Percentiles rank a stretch among this genome's conserved stretches.
These are phyloP conservation scores for Colletotrichum simmondsii DNA, from an alignment of 2,329 filamentous ascomycete genomes.

Conservation along the genomic window DNA sequence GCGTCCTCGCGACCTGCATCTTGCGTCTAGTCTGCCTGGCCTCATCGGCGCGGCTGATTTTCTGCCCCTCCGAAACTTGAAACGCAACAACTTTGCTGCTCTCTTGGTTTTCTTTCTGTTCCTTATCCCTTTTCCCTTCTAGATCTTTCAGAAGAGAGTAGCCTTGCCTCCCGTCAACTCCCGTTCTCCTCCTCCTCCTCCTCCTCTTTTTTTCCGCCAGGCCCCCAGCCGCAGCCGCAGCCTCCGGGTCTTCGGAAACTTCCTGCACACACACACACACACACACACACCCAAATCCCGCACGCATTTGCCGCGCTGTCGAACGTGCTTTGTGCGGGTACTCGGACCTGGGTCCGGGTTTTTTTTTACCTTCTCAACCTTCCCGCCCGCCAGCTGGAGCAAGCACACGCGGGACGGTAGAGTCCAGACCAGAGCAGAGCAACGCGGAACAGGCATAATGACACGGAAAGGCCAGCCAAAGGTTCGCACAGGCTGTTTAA, in stretches of 20 bases:
- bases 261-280: neutral
- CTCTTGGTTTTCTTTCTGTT: neutral
- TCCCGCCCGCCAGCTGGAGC: neutral
- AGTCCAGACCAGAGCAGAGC: too few relatives aligned
- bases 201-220: neutral
- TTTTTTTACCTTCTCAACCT: too few relatives aligned
- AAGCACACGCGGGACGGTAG: neutral
- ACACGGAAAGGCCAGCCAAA: constrained; percentile 41
- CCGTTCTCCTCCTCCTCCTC: too few relatives aligned
- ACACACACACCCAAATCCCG: neutral
- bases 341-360: neutral
- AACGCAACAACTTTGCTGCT: neutral
- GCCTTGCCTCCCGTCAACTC: neutral
- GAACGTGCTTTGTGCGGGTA: neutral
- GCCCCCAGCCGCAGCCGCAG: neutral
- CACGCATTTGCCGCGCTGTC: neutral
- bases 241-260: neutral
- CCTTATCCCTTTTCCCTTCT: neutral
- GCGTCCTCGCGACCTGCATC: too few relatives aligned
- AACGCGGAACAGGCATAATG: constrained; percentile 9
- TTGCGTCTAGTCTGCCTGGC: neutral
- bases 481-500: constrained; percentile 62
- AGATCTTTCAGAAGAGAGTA: neutral
- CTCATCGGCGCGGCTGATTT: neutral
- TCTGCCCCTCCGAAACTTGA: constrained; percentile 4